Evolutionary conservation across 192 early-diverging fungal genomes (phyloP).

Genomic region (Globomyces pollinis-pini): DNA sequence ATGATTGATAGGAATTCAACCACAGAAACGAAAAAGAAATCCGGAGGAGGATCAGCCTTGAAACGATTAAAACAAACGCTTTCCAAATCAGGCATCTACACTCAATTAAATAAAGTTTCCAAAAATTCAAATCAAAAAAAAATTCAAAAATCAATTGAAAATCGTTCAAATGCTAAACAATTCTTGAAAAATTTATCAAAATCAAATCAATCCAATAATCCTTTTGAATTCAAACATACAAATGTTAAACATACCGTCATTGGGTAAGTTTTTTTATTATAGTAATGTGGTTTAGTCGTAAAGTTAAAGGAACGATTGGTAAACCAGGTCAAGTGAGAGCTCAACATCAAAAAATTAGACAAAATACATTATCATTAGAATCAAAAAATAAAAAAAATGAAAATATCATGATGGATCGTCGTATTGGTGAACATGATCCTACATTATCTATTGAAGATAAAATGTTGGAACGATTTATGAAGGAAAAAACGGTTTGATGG

Average conservation of each 20-base stretch:
- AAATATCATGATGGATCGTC: constrained; percentile 77
- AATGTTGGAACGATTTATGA: constrained; percentile 89
- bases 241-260: constrained; percentile 76
- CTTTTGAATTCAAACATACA: constrained; percentile 83
- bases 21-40: background rate
- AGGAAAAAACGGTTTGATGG: constrained; percentile 67
- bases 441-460: constrained; percentile 88
- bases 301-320: constrained; percentile 69
- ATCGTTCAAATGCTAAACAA: constrained; percentile 21
- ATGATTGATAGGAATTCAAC: background rate
- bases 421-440: constrained; percentile 89
- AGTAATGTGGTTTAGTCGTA: constrained; percentile 23
- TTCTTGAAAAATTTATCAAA: constrained; percentile 13
- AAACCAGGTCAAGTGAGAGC: constrained; percentile 75
- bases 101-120: background rate
- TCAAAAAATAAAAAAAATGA: constrained; percentile 58
- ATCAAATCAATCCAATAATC: constrained; percentile 55
- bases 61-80: background rate
- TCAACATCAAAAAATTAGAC: constrained; percentile 75
- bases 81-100: background rate
- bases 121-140: constrained; percentile 4
- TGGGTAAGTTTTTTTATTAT: too few relatives aligned
- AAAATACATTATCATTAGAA: constrained; percentile 76
- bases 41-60: background rate
- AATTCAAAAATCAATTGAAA: background rate